Conservation (phyloP, 768 basidiomycete species). For the Mycena polygramma region DNA sequence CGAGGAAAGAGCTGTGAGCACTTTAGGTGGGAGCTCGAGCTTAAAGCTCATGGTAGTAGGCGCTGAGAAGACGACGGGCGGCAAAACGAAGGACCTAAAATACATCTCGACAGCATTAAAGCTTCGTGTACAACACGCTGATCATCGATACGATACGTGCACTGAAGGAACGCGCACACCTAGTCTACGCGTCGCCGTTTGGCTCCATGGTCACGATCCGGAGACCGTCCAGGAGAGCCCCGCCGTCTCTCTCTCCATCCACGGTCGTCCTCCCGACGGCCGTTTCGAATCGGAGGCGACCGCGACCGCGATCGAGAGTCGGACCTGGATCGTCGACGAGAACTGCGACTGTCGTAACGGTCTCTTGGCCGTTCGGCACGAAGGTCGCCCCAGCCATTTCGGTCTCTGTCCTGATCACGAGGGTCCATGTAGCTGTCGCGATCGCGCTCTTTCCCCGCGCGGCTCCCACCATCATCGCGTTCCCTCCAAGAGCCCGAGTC, state of each 20-base stretch:
- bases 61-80: constrained; percentile 26
- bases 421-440: constrained; percentile 29
- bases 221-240: constrained; percentile 49
- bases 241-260: constrained; percentile 45
- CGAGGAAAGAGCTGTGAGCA: constrained; percentile 4
- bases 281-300: constrained; percentile 45
- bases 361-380: constrained; percentile 44
- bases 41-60: constrained; percentile 19
- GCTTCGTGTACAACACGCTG: constrained; percentile 31
- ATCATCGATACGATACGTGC: constrained; percentile 31
- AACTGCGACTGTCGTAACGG: constrained; percentile 42
- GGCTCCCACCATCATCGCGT: constrained; percentile 36
- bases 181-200: constrained; percentile 73
- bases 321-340: constrained; percentile 44
- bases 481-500: constrained; percentile 53
- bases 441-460: constrained; percentile 38
- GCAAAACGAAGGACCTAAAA: constrained; percentile 30
- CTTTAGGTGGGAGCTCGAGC: not conserved
- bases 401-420: constrained; percentile 39
- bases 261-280: constrained; percentile 40
- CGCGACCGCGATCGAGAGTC: constrained; percentile 47
- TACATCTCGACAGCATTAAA: constrained; percentile 33
- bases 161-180: constrained; percentile 35
- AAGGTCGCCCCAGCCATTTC: constrained; percentile 43
- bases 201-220: constrained; percentile 50